These are phyloP conservation scores for Patellifolia procumbens DNA, from an alignment of 179 eudicot genomes.

Conservation along the genomic window DNA sequence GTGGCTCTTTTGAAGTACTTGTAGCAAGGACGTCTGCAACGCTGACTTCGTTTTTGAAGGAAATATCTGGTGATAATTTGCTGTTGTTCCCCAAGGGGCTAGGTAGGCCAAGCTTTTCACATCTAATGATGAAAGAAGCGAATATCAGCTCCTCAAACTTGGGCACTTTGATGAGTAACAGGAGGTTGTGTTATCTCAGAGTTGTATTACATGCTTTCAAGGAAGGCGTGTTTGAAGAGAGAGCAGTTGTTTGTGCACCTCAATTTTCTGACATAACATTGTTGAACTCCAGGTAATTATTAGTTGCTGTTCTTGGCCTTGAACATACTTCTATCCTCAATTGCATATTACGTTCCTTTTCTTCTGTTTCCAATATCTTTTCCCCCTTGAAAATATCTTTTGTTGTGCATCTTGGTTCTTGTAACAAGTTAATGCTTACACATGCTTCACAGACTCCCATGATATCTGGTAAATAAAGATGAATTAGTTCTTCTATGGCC, in stretches of 20 bases:
- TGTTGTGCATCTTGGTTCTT: neutral
- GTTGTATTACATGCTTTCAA: constrained; percentile 65
- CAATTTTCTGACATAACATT: constrained; percentile 47
- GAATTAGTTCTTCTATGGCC: neutral
- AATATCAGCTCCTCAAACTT: constrained; percentile 34
- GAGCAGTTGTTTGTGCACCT: constrained; percentile 87
- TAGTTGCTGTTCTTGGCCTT: neutral
- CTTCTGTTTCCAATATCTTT: neutral
- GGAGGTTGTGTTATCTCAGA: constrained; percentile 59
- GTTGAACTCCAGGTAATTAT: constrained; percentile 54
- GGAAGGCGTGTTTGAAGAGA: constrained; percentile 83
- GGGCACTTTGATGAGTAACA: constrained; percentile 17
- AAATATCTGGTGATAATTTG: constrained; percentile 39
- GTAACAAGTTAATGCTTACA: neutral
- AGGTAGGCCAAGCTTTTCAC: constrained; percentile 35
- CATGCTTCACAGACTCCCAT: neutral
- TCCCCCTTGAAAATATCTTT: neutral
- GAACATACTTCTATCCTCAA: neutral
- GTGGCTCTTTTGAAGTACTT: constrained; percentile 35
- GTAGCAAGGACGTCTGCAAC: constrained; percentile 67
- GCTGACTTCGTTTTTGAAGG: constrained; percentile 43
- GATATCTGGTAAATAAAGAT: neutral
- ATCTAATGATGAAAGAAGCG: constrained; percentile 47
- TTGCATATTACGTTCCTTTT: neutral
- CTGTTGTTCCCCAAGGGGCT: constrained; percentile 45